These are phyloP conservation scores for Apophysomyces variabilis DNA, from an alignment of 371 early-diverging fungal species.

Conservation along the genomic window DNA sequence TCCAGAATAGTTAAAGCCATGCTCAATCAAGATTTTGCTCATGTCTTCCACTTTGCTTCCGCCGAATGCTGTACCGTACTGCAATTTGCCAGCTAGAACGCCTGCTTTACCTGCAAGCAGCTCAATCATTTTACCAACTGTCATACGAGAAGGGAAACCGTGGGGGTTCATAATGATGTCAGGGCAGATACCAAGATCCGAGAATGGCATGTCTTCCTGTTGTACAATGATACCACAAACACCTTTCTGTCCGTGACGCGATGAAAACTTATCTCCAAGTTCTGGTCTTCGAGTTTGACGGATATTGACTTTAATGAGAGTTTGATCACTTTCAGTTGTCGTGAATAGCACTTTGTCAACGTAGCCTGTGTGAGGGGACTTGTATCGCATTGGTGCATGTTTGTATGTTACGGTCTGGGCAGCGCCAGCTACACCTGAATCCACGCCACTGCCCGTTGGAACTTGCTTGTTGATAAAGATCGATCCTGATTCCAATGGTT, in stretches of 20 bases:
- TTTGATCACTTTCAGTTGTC: slow-evolving; percentile 93
- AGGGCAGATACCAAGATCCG: slow-evolving; percentile 94
- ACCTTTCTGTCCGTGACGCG: slow-evolving; percentile 99
- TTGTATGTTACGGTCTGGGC: slow-evolving; percentile 73
- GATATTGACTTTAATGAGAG: slow-evolving; percentile 93
- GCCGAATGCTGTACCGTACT: slow-evolving; percentile 99
- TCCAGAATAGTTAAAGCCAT: slow-evolving; percentile 99
- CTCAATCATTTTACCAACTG: slow-evolving; percentile 99
- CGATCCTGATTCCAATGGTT: slow-evolving; percentile 72
- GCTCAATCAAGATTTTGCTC: slow-evolving; percentile 89
- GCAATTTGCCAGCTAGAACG: slow-evolving; percentile 91
- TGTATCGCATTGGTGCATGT: slow-evolving; percentile 82
- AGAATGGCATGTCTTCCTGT: slow-evolving; percentile 99
- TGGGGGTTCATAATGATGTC: slow-evolving; percentile 99
- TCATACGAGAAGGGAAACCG: slow-evolving; percentile 99
- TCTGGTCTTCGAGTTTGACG: slow-evolving; percentile 98
- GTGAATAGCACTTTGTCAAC: slow-evolving; percentile 93
- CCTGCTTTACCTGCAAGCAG: slow-evolving; percentile 98
- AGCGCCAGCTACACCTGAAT: slow-evolving; percentile 57
- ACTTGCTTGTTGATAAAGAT: slow-evolving; percentile 88
- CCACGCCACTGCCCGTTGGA: slow-evolving; percentile 74
- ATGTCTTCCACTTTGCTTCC: slow-evolving; percentile 97
- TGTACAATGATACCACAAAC: slow-evolving; percentile 97
- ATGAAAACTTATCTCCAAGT: slow-evolving; percentile 99
- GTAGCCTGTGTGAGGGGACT: slow-evolving; percentile 83